Percentiles rank a stretch among this genome's conserved stretches.
Conservation (phyloP, 2,329 filamentous ascomycete species). For the Aureobasidium sp. region DNA sequence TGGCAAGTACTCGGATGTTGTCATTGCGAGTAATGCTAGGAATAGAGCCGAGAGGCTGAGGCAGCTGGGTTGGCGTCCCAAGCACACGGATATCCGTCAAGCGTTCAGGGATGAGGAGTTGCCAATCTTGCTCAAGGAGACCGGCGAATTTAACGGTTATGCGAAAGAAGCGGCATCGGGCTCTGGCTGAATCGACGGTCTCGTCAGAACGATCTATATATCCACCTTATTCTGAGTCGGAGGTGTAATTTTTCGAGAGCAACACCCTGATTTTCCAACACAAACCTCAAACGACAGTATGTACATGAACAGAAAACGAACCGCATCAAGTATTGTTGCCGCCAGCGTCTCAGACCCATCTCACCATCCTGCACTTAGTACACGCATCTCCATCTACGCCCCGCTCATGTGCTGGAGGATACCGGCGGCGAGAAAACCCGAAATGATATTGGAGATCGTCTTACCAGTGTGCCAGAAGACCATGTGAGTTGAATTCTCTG, state of each 20-base stretch:
- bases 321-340: too few relatives aligned
- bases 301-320: not conserved
- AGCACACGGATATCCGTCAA: constrained; percentile 34
- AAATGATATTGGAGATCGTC: not conserved
- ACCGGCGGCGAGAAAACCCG: not conserved
- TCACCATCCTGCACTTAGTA: constrained; percentile 15
- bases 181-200: not conserved
- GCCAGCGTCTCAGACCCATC: too few relatives aligned
- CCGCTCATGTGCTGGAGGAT: not conserved
- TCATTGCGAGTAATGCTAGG: constrained; percentile 36
- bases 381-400: constrained; percentile 24
- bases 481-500: constrained; percentile 36
- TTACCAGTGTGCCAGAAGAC: constrained; percentile 30
- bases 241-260: too few relatives aligned
- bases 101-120: constrained; percentile 37
- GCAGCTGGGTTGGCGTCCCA: constrained; percentile 37
- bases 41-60: constrained; percentile 37
- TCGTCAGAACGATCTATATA: too few relatives aligned
- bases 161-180: constrained; percentile 7
- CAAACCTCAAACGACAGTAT: not conserved
- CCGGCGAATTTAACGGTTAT: constrained; percentile 17
- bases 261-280: too few relatives aligned
- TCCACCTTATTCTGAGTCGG: too few relatives aligned
- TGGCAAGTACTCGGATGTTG: constrained; percentile 25
- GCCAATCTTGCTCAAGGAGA: constrained; percentile 28